Percentiles rank a stretch among this genome's conserved stretches.
phyloP scores from a whole-genome alignment of 2,329 filamentous ascomycete species.

The Xylariaceae sp. region DNA sequence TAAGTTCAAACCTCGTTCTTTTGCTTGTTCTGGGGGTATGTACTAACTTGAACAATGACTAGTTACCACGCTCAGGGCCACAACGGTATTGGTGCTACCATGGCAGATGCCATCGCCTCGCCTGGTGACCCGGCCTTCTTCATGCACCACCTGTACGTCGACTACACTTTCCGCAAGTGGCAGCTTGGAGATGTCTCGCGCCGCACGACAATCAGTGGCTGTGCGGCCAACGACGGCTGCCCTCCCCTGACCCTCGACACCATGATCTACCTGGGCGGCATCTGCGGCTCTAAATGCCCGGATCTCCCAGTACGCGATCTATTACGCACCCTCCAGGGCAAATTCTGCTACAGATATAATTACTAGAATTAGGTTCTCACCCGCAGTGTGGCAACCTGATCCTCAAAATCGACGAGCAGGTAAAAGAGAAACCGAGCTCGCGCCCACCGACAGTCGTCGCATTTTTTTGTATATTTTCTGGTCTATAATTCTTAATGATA shows the following conservation, averaged over 20 bases:
- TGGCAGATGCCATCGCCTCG: slow-evolving; percentile 43
- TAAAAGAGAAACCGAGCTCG: slow-evolving; percentile 17
- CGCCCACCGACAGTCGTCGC: slow-evolving; percentile 7
- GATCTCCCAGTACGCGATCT: slow-evolving; percentile 39
- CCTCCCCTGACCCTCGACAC: slow-evolving; percentile 40
- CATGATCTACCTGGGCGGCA: slow-evolving; percentile 34
- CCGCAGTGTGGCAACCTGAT: slow-evolving; percentile 16
- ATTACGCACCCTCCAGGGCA: slow-evolving; percentile 36
- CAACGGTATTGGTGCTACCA: slow-evolving; percentile 43
- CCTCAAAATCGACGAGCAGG: slow-evolving; percentile 4
- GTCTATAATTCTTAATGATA: slow-evolving; percentile 32
- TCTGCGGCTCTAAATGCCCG: slow-evolving; percentile 40
- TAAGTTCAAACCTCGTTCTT: slow-evolving; percentile 26
- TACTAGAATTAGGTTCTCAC: slow-evolving; percentile 31
- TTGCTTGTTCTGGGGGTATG: too few species aligned
- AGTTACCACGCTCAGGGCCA: slow-evolving; percentile 45
- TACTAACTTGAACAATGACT: slow-evolving; percentile 20
- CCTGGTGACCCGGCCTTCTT: slow-evolving; percentile 44
- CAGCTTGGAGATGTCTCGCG: slow-evolving; percentile 35
- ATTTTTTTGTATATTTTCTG: slow-evolving; percentile 6
- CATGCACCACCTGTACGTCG: slow-evolving; percentile 45
- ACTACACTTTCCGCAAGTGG: slow-evolving; percentile 42
- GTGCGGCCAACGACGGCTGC: slow-evolving; percentile 38
- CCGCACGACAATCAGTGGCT: slow-evolving; percentile 40
- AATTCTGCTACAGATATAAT: slow-evolving; percentile 41